Base-by-base conservation (phyloP, 441 rosid genomes). In the Euphorbia schlechtendalii region DNA sequence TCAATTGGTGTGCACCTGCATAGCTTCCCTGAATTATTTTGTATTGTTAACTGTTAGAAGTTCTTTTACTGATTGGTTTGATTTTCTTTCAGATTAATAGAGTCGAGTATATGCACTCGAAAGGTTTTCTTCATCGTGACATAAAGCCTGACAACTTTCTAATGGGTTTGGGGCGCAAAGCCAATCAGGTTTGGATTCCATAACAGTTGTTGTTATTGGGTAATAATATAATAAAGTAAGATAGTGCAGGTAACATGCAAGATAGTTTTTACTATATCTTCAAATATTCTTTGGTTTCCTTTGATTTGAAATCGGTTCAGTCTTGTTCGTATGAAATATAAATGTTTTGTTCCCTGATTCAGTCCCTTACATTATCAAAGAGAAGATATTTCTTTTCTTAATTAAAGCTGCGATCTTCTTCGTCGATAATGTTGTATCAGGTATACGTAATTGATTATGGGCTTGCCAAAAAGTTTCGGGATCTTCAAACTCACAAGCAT, bases 91-190 rank as follows among this genome's bases (percentile, higher is more conserved):
- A 88, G 98, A 90, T 92, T 69, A 88, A 86, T 77, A 86, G 97
- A 82, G 82, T 92, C 20, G 98, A 92, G 63, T 90, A 85, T 65
- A 88, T 92, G 97, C 98, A 92, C 67, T 90, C 97, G 34, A 85
- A 90, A 67, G 97, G 97, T 59, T 88, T 92, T 80, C 98, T 92
- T 81, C 98, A 92, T 72, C 92, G 98, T 67, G 98, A 92, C 77
- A 90, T 92, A 77, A 92, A 92, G 81, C 98, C 98, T 65, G 98
- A 92, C 75, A 92, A 92, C 69, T 92, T 92, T 67, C 77, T 92
- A 61, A 88, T 92, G 98, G 98, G 98, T 56, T 80, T 90, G 40
- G 97, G 95, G 36, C 94, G 96, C 65, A 92, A 88, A 82, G 96
- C 97, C 57, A 90, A 92, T 86, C 96, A 88, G 95, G 98, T 88